Conservation (phyloP, 108 stramenopile genomes). For the Nitzschia sp. region DNA sequence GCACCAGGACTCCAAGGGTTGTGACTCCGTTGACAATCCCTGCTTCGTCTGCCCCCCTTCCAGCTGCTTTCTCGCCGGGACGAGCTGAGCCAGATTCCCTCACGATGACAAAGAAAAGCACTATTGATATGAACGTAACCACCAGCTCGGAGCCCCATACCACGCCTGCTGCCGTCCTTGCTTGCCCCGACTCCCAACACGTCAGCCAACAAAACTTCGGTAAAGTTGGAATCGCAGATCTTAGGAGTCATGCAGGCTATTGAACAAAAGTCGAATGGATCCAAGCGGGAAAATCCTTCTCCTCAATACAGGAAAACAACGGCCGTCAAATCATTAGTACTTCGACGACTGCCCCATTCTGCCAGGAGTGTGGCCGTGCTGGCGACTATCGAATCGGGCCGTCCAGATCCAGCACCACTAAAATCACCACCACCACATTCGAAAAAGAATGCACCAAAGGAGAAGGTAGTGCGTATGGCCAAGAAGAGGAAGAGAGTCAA, state of each 20-base stretch:
- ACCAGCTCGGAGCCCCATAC: too few relatives aligned
- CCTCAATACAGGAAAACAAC: background rate
- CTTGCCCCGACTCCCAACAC: background rate
- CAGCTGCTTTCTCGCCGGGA: background rate
- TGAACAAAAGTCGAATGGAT: background rate
- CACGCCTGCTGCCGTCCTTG: background rate
- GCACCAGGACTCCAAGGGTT: too few relatives aligned
- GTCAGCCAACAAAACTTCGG: background rate
- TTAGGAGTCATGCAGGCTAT: background rate
- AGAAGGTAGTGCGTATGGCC: background rate
- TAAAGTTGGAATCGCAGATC: background rate
- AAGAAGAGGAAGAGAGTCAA: background rate
- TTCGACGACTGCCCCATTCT: too few relatives aligned
- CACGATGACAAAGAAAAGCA: background rate
- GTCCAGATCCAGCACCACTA: background rate
- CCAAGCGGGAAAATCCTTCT: background rate
- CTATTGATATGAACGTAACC: background rate
- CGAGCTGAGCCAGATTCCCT: background rate
- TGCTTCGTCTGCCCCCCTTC: background rate
- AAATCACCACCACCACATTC: background rate
- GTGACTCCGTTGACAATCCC: background rate
- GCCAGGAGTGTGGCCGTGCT: too few relatives aligned
- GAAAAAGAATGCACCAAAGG: background rate
- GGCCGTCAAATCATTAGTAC: background rate
- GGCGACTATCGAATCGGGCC: background rate